Base-by-base conservation (phyloP, 441 rosid species). In the Corymbia citriodora region DNA sequence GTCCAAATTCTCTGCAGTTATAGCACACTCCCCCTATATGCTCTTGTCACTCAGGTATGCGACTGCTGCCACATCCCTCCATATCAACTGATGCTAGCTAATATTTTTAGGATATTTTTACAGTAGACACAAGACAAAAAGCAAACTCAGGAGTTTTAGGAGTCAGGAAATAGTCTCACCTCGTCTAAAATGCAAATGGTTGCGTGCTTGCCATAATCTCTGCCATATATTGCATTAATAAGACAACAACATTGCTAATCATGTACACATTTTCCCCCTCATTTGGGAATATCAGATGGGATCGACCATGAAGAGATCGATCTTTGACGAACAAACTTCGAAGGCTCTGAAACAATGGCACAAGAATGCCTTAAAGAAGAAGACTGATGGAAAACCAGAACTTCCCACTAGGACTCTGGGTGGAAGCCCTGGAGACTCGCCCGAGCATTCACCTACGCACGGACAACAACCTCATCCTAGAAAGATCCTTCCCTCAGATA, bases 21-120 rank as follows among this genome's bases (percentile, higher is more conserved):
- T 95, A 96, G 94, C 92, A 98, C 99, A 65, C 99, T 98, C 86
- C 99, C 99, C 74, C 96, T 98, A 59, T 98, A 98, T 89, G 99
- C 99, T 70, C 99, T 98, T 85, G 99, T 98, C 53, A 97, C 99
- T 90, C 99, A 97, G 99, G 99, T 95, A 89, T 89, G 79, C 7
- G n/a, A 5, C 21, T 40, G 40, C 86, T 61, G 33, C 17, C 18
- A n/a, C 52, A 23, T 79, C 52, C 85, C 18, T 79, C n/a, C n/a
- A 40, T 45, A 79, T 45, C n/a, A 74, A 74, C 83, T 74, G 83
- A 21, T 74, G 50, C 83, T 36, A 74, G 50, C 83, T 40, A 19
- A 21, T 74, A 19, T 72, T 59, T 36, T 10, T 36, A 36, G 27
- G 82, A 40, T 11, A 21, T 40, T 19, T 72, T 40, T 36, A 19